phyloP scores from a whole-genome alignment of 306 rosid genomes.

The Quercus bicolor region DNA sequence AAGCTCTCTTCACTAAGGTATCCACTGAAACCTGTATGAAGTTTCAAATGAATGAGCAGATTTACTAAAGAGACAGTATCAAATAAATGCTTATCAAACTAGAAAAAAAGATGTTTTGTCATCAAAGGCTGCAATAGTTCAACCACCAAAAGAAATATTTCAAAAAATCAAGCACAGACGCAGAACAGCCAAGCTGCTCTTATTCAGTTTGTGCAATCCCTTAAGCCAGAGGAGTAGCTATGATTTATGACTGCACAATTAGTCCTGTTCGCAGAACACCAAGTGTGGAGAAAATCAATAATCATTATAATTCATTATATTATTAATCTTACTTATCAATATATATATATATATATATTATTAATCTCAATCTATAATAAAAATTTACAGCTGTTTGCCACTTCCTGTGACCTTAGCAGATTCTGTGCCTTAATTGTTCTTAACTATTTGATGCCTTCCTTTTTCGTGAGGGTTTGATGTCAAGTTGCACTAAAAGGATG shows the following conservation, averaged over 20 bases:
- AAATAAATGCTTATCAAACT: neutral
- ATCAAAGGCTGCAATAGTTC: neutral
- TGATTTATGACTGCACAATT: neutral
- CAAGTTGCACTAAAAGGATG: too few relatives aligned
- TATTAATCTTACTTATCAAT: too few relatives aligned
- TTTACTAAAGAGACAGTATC: neutral
- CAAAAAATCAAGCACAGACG: neutral
- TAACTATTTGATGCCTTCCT: neutral
- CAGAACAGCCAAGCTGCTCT: neutral
- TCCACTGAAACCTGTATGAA: slow-evolving; percentile 72
- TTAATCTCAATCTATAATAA: too few relatives aligned
- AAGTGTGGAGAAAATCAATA: neutral
- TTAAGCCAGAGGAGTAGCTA: neutral
- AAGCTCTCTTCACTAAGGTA: slow-evolving; percentile 69
- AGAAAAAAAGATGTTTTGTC: neutral
- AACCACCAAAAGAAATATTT: neutral
- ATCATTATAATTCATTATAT: neutral
- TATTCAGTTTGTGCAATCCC: neutral
- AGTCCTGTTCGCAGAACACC: neutral
- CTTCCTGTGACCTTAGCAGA: neutral
- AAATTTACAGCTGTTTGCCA: neutral
- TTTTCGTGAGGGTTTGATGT: neutral
- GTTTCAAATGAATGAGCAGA: slow-evolving; percentile 17
- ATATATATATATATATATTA: too few relatives aligned
- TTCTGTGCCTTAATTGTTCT: neutral